Evolutionary conservation across 495 filamentous ascomycete species (phyloP), one percentile per base, ranked within the genome.

Genomic region (Ramalina intermedia): DNA sequence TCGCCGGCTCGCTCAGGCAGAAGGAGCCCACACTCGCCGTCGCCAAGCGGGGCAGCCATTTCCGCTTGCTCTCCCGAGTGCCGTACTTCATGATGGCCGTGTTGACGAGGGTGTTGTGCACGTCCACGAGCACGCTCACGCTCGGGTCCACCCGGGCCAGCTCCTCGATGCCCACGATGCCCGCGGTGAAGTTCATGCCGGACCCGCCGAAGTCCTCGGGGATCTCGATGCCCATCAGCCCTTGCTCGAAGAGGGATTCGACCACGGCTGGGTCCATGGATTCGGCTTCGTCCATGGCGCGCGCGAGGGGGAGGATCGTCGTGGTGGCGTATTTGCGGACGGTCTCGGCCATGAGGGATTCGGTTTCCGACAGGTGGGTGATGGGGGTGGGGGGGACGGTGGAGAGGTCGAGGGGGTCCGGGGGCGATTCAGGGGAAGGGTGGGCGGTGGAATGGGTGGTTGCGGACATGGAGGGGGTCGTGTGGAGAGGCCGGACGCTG

Each of bases 71-170:
- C 55, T 81, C 73, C 37, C 73, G 70, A 53, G 78, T 83, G 23
- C 81, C 93, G 66, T 84, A 94, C 58, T 86, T 93, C 57, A 95
- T 57, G 48, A 99, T 75, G 21, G 85, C 84, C 12, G 90, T 96
- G 69, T 96, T 96, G 64, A 94, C 88, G 27, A 99, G 70, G 8
- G 91, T 99, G 66, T 99, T 99, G 73, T 99, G 93, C 24, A 96
- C 89, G 63, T 96, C 89, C 14, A 82, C 81, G 73, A 96, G 67
- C 48, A 96, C 89, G 61, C 85, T 88, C 38, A 96, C 91, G 47
- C 85, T 91, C 33, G 91, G 91, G 61, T 99, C 91, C 20, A 96
- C 82, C 47, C 87, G 79, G 2, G 93, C 91, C 48, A 96, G 69
- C 70, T 99, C 93, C 68, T 99, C 91, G 61, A 99, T 96, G 11